Evolutionary conservation across 495 filamentous ascomycete species (phyloP), one percentile per base, ranked within the genome.

Genomic region (Tuber melanosporum): DNA sequence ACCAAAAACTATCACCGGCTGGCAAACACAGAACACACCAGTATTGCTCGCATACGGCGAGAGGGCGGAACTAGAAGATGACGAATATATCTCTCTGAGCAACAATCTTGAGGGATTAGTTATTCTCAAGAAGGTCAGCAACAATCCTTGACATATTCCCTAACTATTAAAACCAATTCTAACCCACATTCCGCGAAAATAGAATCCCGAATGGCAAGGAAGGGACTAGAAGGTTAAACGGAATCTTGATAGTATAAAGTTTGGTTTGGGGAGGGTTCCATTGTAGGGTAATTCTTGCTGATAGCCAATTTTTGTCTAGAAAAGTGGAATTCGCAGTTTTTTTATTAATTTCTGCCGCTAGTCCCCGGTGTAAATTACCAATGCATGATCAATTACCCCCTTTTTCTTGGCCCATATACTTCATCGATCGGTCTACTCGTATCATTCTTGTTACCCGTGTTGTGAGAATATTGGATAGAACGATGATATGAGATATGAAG

Each of bases 11-110:
- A 99, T 99, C 80, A 99, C 95, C 22, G 95, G 95, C 57, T 99
- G 95, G 95, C 95, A 99, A 86, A 99, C 95, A 77, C 95, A 99
- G 86, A 98, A 93, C 86, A 98, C 95, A 32, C 95, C 95, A 5
- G 95, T 99, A 72, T 87, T 99, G 74, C 86, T 99, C 83, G 90
- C 93, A 14, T 90, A 97, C 84, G 96, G 95, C 20, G 95, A 99
- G 87, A 87, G 95, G 81, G 95, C 95, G 66, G 95, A 99, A 87
- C 85, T 99, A 72, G 95, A 99, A 85, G 96, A 98, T 83, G 95
- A 99, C 87, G 90, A 98, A 85, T 99, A 98, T 82, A 91, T 98
- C 74, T 92, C 91, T 85, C 86, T 98, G 79, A 95, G 90, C 80
- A 95, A 89, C 87, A 97, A 90, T 71, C 87, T 99, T 66, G 95